Evolutionary conservation across 116 monocot genomes (phyloP), one percentile per base, ranked within the genome.

Genomic region (Papilionanthe hybrid): DNA sequence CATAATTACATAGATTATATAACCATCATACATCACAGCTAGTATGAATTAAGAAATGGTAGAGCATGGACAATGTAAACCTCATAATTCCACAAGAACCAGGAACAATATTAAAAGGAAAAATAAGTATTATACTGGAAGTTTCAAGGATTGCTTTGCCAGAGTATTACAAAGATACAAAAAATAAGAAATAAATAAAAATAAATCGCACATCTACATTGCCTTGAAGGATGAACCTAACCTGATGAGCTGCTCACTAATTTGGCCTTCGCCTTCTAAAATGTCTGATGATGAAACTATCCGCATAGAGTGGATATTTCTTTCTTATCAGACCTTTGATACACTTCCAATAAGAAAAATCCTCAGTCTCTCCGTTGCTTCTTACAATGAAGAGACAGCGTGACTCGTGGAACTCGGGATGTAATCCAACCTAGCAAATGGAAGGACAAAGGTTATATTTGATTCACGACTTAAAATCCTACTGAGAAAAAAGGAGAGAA

Each of bases 341-440:
- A 87, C 99, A 99, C 55, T 99, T 99, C 99, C 99, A 99, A 77
- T 87, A 99, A 22, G 99, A 99, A 78, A 99, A 99, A 80, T 99
- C 99, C 4, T 85, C 88, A 17, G 79, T 42, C 78, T 90, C 86
- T 6, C 95, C 95, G 78, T 99, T 89, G 75, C 85, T 93, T 66
- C 92, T 84, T 10, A 88, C 88, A 77, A 99, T 89, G 84, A 99
- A 99, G 18, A 99, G 55, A 56, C 99, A 99, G 3, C 93, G 81
- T 0, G 99, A 99, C 80, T 83, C 86, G 41, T 86, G 85, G 43
- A 88, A 99, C 79, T 99, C 89, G 49, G 93, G 93, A 83, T 99
- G 99, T 77, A 89, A 87, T 29, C 93, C 99, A 73, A 94, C 69
- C 97, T 97, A 83, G 25, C 25, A 84, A 83, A 83, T 48, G 9